phyloP scores from a whole-genome alignment of 2,329 filamentous ascomycete species.

The Helminthosporium solani region DNA sequence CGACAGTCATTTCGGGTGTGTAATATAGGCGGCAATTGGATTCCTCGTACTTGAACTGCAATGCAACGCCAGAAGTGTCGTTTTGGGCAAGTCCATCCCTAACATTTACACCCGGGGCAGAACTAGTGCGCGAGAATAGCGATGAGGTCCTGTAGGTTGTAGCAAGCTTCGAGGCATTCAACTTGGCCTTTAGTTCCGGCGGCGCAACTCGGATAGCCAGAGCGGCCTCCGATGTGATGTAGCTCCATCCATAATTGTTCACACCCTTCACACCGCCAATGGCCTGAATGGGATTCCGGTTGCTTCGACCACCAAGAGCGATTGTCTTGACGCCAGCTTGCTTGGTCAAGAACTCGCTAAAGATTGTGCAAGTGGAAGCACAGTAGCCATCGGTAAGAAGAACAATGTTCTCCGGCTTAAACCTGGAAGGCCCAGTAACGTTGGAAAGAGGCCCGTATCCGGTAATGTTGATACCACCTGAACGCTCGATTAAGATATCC shows the following conservation, averaged over 20 bases:
- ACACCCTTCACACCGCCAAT: conserved; percentile 56
- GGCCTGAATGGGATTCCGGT: conserved; percentile 54
- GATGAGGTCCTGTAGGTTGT: conserved; percentile 20
- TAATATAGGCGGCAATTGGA: conserved; percentile 45
- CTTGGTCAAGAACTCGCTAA: conserved; percentile 56
- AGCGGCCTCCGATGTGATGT: conserved; percentile 31
- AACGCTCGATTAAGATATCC: conserved; percentile 30
- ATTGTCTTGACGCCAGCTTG: conserved; percentile 57
- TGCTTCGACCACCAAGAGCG: conserved; percentile 53
- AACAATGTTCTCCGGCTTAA: conserved; percentile 54
- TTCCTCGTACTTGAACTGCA: conserved; percentile 44
- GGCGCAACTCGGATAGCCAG: conserved; percentile 18
- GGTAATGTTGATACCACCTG: conserved; percentile 41
- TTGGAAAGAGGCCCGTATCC: conserved; percentile 41
- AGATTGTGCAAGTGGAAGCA: conserved; percentile 59
- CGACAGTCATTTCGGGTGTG: conserved; percentile 45
- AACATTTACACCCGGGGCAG: conserved; percentile 29
- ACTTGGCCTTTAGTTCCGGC: conserved; percentile 18
- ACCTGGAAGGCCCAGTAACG: conserved; percentile 51
- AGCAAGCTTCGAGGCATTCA: conserved; percentile 32
- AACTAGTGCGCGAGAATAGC: conserved; percentile 26
- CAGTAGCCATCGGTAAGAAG: conserved; percentile 61
- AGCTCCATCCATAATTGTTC: conserved; percentile 39
- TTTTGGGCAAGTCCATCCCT: conserved; percentile 37
- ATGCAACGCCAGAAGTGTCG: conserved; percentile 34